Evolutionary conservation across 1,284 basidiomycete genomes (phyloP).

Genomic region (Malassezia dermatis): DNA sequence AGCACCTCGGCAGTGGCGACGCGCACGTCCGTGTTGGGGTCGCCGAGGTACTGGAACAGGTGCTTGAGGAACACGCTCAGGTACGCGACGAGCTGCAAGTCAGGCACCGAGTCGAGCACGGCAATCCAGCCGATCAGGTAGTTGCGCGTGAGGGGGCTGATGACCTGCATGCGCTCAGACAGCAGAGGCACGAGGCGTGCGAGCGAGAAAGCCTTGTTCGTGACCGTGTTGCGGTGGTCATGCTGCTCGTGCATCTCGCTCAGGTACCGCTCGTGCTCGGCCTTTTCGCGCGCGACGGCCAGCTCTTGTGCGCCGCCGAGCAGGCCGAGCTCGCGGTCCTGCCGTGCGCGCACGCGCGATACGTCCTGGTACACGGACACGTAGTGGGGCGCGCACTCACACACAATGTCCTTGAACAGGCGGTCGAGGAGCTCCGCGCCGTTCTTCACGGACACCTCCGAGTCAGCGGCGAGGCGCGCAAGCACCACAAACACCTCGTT

Average conservation of each 20-base stretch:
- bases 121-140: conserved; percentile 95
- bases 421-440: conserved; percentile 96
- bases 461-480: conserved; percentile 79
- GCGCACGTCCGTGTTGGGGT: conserved; percentile 85
- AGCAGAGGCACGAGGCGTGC: conserved; percentile 88
- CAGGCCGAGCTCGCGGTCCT: conserved; percentile 50
- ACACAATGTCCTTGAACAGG: conserved; percentile 91
- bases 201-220: conserved; percentile 64
- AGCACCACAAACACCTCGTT: conserved; percentile 96
- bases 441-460: conserved; percentile 93
- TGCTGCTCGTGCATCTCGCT: conserved; percentile 12
- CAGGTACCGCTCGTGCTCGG: conserved; percentile 17
- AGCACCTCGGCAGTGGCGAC: conserved; percentile 82
- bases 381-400: conserved; percentile 89
- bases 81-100: conserved; percentile 85
- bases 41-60: conserved; percentile 77
- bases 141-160: conserved; percentile 89
- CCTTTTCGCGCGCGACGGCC: conserved; percentile 41
- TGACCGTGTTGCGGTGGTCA: conserved; percentile 22
- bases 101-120: conserved; percentile 89
- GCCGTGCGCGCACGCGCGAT: conserved; percentile 52
- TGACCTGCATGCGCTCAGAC: conserved; percentile 81
- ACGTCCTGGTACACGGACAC: conserved; percentile 73
- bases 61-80: conserved; percentile 91
- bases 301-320: conserved; percentile 34